These are phyloP conservation scores for Vigna trinervia DNA, from an alignment of 306 rosid genomes.

Conservation along the genomic window DNA sequence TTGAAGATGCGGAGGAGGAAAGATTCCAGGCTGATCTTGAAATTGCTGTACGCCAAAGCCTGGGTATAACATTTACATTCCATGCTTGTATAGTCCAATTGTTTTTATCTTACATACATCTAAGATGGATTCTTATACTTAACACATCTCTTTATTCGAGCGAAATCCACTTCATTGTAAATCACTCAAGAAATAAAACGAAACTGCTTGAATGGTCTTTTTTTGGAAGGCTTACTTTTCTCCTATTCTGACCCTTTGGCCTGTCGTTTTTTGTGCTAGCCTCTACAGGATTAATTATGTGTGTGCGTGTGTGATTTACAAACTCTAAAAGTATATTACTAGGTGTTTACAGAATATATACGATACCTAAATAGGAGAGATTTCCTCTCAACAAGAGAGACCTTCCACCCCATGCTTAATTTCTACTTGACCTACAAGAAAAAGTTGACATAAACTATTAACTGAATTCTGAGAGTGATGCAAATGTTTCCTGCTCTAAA, in stretches of 20 bases:
- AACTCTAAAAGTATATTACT: not conserved
- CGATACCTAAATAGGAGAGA: not conserved
- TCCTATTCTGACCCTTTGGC: slow-evolving; percentile 6
- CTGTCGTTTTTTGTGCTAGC: slow-evolving; percentile 12
- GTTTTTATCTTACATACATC: slow-evolving; percentile 6
- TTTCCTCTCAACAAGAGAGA: not conserved
- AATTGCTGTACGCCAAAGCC: slow-evolving; percentile 90
- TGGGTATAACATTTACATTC: slow-evolving; percentile 60
- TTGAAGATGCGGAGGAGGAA: slow-evolving; percentile 86
- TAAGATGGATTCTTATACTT: slow-evolving; percentile 20
- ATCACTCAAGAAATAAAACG: not conserved
- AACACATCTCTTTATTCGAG: not conserved
- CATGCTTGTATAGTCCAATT: slow-evolving; percentile 2
- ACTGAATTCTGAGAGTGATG: slow-evolving; percentile 28
- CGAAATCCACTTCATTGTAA: not conserved
- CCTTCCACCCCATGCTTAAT: not conserved
- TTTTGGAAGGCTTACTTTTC: slow-evolving; percentile 14
- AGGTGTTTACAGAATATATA: not conserved
- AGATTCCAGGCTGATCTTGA: slow-evolving; percentile 93
- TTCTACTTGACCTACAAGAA: slow-evolving; percentile 21
- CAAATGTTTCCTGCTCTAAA: slow-evolving; percentile 30
- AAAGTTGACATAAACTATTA: slow-evolving; percentile 18
- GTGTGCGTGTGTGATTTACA: not conserved
- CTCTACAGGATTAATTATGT: not conserved
- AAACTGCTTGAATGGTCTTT: not conserved